Evolutionary conservation across 1,284 basidiomycete species (phyloP).

Genomic region (Ustilago curta): DNA sequence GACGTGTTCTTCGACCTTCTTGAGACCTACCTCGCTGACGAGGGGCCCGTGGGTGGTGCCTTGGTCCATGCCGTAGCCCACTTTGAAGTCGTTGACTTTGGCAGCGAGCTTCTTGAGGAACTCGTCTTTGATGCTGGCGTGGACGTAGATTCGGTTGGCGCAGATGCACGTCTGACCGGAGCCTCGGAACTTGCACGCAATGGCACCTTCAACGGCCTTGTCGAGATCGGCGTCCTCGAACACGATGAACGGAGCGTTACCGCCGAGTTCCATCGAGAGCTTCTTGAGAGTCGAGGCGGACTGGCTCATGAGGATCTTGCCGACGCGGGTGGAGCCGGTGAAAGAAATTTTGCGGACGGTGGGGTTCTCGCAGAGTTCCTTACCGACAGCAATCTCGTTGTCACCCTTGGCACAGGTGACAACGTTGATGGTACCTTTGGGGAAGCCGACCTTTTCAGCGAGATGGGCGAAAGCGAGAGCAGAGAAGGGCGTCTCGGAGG

Average conservation of each 20-base stretch:
- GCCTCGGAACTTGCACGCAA: slow-evolving; percentile 89
- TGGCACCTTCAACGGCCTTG: slow-evolving; percentile 87
- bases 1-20: slow-evolving; percentile 89
- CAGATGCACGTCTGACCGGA: slow-evolving; percentile 90
- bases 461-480: slow-evolving; percentile 88
- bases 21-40: slow-evolving; percentile 85
- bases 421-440: slow-evolving; percentile 93
- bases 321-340: slow-evolving; percentile 89
- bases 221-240: slow-evolving; percentile 97
- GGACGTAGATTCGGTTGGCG: slow-evolving; percentile 73
- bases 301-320: slow-evolving; percentile 87
- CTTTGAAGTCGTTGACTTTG: slow-evolving; percentile 87
- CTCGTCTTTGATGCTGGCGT: slow-evolving; percentile 78
- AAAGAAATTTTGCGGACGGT: slow-evolving; percentile 89
- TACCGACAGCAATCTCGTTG: slow-evolving; percentile 83
- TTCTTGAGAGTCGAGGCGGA: slow-evolving; percentile 91
- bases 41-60: slow-evolving; percentile 87
- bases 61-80: slow-evolving; percentile 87
- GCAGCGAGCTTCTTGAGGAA: slow-evolving; percentile 85
- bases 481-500: slow-evolving; percentile 94
- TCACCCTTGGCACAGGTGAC: slow-evolving; percentile 82
- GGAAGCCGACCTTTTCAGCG: slow-evolving; percentile 86
- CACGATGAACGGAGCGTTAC: slow-evolving; percentile 93
- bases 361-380: slow-evolving; percentile 73
- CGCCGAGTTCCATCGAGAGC: slow-evolving; percentile 73